Percentiles rank a stretch among this genome's conserved stretches.
phyloP scores from a whole-genome alignment of 352 stramenopile species.

The Poterioochromonas sp. region DNA sequence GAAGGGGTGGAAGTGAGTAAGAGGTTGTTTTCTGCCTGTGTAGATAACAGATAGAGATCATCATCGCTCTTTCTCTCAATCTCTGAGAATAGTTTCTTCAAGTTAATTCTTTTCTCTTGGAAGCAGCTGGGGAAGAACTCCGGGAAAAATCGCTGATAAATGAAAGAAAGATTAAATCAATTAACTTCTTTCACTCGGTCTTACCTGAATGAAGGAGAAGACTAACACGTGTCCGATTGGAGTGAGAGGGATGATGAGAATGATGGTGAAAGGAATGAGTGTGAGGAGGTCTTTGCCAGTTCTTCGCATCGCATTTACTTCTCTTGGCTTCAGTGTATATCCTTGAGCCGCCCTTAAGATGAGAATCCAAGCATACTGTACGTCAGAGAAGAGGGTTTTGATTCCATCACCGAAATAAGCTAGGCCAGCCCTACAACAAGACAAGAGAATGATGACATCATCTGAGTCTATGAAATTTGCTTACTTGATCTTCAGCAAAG shows the following conservation, averaged over 20 bases:
- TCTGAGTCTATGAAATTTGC: slow-evolving; percentile 38
- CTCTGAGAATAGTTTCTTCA: slow-evolving; percentile 48
- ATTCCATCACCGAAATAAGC: slow-evolving; percentile 66
- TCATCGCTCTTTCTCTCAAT: slow-evolving; percentile 1
- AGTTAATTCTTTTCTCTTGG: slow-evolving; percentile 67
- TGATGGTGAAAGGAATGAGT: slow-evolving; percentile 72
- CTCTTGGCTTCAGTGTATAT: slow-evolving; percentile 65
- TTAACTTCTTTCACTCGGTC: neutral
- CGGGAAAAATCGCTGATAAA: slow-evolving; percentile 56
- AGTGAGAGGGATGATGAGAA: slow-evolving; percentile 66
- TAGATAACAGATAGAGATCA: too few relatives aligned
- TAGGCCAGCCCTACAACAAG: slow-evolving; percentile 52
- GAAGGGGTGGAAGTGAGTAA: too few relatives aligned
- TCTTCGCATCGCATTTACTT: slow-evolving; percentile 58
- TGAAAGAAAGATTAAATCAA: too few relatives aligned
- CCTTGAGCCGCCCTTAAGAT: slow-evolving; percentile 55
- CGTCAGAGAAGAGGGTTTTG: slow-evolving; percentile 57
- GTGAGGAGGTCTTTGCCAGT: slow-evolving; percentile 71
- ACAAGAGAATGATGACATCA: too few relatives aligned
- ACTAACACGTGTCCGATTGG: slow-evolving; percentile 69
- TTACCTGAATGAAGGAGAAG: slow-evolving; percentile 66
- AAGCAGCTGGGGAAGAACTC: slow-evolving; percentile 77
- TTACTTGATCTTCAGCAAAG: slow-evolving; percentile 23
- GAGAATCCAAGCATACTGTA: slow-evolving; percentile 58
- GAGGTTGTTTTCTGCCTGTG: slow-evolving; percentile 43